Evolutionary conservation across 495 filamentous ascomycete genomes (phyloP).

Genomic region (Neurospora sublineolata): DNA sequence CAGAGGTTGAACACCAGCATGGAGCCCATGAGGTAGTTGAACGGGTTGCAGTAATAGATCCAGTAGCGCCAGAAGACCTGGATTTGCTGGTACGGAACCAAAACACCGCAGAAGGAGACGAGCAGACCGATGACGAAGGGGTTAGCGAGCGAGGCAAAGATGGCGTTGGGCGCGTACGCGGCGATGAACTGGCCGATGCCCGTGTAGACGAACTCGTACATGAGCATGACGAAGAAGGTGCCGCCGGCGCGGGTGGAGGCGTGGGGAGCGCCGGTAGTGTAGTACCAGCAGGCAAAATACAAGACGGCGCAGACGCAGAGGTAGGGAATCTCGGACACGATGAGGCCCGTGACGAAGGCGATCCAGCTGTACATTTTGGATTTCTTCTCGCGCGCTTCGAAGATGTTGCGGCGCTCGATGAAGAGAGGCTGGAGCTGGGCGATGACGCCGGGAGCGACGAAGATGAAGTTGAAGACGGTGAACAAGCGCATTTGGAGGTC

Average conservation of each 20-base stretch:
- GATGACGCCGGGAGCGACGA: constrained; percentile 36
- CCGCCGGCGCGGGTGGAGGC: constrained; percentile 31
- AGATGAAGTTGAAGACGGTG: constrained; percentile 55
- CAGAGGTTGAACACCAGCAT: constrained; percentile 17
- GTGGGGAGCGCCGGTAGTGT: constrained; percentile 39
- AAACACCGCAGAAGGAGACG: constrained; percentile 43
- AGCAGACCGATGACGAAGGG: constrained; percentile 38
- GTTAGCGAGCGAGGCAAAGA: constrained; percentile 42
- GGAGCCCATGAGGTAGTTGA: constrained; percentile 42
- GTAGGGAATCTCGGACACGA: constrained; percentile 51
- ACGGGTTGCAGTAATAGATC: constrained; percentile 45
- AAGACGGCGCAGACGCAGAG: constrained; percentile 40
- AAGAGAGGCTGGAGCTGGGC: constrained; percentile 59
- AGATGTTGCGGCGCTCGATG: constrained; percentile 55
- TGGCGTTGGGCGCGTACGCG: constrained; percentile 41
- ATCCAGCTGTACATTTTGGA: constrained; percentile 68
- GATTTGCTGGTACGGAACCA: constrained; percentile 41
- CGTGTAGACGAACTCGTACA: constrained; percentile 38
- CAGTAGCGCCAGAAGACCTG: constrained; percentile 35
- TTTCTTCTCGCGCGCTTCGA: constrained; percentile 57
- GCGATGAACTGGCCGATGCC: constrained; percentile 36
- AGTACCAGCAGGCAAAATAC: constrained; percentile 52
- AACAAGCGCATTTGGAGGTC: constrained; percentile 68
- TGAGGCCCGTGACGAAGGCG: constrained; percentile 38
- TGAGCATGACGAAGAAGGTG: constrained; percentile 33